Conservation (phyloP, 306 rosid species). For the Notholithocarpus densiflorus region DNA sequence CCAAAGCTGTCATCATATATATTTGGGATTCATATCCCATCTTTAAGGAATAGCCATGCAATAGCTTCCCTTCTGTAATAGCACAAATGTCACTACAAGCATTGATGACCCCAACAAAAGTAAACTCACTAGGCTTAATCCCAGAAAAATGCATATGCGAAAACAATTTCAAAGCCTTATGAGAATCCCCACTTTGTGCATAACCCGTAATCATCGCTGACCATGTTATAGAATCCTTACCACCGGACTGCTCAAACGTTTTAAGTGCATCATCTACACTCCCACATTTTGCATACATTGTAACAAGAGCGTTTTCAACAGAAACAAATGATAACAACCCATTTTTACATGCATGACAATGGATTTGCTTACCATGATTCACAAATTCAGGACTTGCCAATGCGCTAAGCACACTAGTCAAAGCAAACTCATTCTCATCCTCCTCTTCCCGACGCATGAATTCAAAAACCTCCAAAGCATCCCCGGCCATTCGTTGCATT, state of each 20-base stretch:
- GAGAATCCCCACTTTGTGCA: slow-evolving; percentile 73
- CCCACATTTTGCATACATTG: slow-evolving; percentile 80
- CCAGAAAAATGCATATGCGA: slow-evolving; percentile 57
- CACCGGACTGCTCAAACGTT: slow-evolving; percentile 50
- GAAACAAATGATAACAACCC: slow-evolving; percentile 60
- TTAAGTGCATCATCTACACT: slow-evolving; percentile 61
- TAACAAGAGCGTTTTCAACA: slow-evolving; percentile 69
- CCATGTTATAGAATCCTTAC: slow-evolving; percentile 78
- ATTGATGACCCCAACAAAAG: slow-evolving; percentile 71
- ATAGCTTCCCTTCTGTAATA: slow-evolving; percentile 57
- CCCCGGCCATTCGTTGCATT: slow-evolving; percentile 25
- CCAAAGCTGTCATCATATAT: slow-evolving; percentile 51
- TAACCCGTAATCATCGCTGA: slow-evolving; percentile 80
- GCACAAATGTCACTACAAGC: slow-evolving; percentile 72
- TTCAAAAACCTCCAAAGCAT: slow-evolving; percentile 50
- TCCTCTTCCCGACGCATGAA: slow-evolving; percentile 33
- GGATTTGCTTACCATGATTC: slow-evolving; percentile 50
- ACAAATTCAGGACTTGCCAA: slow-evolving; percentile 32
- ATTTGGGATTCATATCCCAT: too few species aligned
- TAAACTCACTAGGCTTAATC: slow-evolving; percentile 53
- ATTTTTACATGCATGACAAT: slow-evolving; percentile 47
- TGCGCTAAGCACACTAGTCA: slow-evolving; percentile 65
- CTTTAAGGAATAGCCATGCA: slow-evolving; percentile 59
- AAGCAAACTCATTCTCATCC: slow-evolving; percentile 47
- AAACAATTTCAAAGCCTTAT: slow-evolving; percentile 58